phyloP scores from a whole-genome alignment of 345 rosid genomes.

The Corymbia maculata region DNA sequence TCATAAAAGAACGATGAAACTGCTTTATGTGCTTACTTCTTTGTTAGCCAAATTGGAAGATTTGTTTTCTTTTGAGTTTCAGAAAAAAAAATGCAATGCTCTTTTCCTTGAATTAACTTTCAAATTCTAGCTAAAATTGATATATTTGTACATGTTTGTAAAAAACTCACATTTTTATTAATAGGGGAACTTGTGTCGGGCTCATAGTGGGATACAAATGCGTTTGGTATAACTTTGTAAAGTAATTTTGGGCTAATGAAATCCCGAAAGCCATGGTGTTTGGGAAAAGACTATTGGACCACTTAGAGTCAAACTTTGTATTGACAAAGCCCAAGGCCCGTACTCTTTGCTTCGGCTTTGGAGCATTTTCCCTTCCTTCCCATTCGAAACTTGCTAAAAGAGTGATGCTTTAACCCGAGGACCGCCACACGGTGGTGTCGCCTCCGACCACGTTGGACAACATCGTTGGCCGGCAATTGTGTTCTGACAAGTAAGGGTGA shows the following conservation, averaged over 20 bases:
- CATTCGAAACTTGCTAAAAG: neutral
- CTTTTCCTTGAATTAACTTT: neutral
- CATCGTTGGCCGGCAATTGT: too few relatives aligned
- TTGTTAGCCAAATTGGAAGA: neutral
- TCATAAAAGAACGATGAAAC: neutral
- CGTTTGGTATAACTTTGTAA: too few relatives aligned
- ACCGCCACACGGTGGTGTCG: too few relatives aligned
- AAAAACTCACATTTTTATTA: neutral
- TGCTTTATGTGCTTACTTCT: neutral
- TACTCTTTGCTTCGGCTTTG: neutral
- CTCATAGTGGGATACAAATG: neutral
- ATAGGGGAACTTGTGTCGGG: fast-evolving
- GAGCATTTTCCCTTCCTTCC: neutral
- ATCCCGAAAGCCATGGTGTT: neutral
- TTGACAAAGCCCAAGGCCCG: neutral
- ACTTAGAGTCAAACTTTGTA: neutral
- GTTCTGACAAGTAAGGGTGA: too few relatives aligned
- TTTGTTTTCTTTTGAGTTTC: neutral
- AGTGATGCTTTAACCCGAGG: too few relatives aligned
- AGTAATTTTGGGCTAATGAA: too few relatives aligned
- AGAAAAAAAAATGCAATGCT: neutral
- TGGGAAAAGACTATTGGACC: neutral
- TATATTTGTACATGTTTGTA: fast-evolving
- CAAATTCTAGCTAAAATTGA: neutral
- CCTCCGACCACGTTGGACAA: too few relatives aligned